Evolutionary conservation across 1,284 basidiomycete species (phyloP).

Genomic region (Somion occarium): DNA sequence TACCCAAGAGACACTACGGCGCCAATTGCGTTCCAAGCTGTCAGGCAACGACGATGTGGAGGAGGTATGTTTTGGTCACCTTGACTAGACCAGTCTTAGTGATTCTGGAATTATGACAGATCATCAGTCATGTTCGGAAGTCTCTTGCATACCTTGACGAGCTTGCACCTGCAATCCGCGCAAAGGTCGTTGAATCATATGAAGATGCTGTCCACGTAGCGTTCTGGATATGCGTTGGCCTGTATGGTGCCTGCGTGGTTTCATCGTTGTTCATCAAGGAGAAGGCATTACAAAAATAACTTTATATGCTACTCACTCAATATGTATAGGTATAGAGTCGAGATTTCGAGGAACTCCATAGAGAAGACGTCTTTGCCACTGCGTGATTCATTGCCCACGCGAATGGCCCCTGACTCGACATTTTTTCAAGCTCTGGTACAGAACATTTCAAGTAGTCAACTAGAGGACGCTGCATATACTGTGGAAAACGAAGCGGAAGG

Average conservation of each 20-base stretch:
- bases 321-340: too few species aligned
- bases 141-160: constrained; percentile 49
- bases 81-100: too few species aligned
- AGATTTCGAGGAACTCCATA: too few species aligned
- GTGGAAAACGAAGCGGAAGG: too few species aligned
- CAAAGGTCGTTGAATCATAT: constrained; percentile 44
- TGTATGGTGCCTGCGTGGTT: constrained; percentile 36
- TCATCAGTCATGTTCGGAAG: constrained; percentile 48
- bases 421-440: too few species aligned
- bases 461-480: too few species aligned
- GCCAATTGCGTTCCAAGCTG: neutral
- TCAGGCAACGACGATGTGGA: neutral
- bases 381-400: too few species aligned
- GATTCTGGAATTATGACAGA: constrained; percentile 37
- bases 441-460: too few species aligned
- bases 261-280: constrained; percentile 49
- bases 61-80: neutral
- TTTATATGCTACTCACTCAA: too few species aligned
- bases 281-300: constrained; percentile 20
- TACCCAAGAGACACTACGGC: neutral
- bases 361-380: too few species aligned
- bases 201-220: constrained; percentile 42
- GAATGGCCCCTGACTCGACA: too few species aligned
- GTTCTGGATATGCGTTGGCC: constrained; percentile 40
- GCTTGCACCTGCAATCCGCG: constrained; percentile 38